Conservation (phyloP, 108 stramenopile genomes). For the Skeletonema costatum region DNA sequence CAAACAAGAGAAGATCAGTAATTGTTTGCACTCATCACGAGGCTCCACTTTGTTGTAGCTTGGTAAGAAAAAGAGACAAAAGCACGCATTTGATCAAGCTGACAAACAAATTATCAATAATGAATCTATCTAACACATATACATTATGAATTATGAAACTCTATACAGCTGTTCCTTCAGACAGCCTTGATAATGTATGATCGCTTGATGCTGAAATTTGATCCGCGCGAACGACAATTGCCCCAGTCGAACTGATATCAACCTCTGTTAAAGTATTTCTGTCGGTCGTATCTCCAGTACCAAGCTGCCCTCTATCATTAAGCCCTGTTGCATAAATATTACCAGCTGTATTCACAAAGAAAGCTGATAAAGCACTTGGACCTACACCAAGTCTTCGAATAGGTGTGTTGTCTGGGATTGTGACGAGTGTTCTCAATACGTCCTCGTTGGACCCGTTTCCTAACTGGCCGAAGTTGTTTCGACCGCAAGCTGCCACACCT, state of each 20-base stretch:
- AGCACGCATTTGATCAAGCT: too few relatives aligned
- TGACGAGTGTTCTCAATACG: slow-evolving; percentile 26
- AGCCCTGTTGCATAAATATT: slow-evolving; percentile 24
- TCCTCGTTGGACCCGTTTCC: slow-evolving; percentile 42
- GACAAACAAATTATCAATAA: too few relatives aligned
- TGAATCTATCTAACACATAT: background rate
- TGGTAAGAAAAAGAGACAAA: too few relatives aligned
- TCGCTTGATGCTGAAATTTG: slow-evolving; percentile 36
- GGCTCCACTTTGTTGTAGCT: too few relatives aligned
- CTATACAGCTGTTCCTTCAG: background rate
- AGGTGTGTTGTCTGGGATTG: slow-evolving; percentile 15
- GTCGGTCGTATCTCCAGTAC: slow-evolving; percentile 30
- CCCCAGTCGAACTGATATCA: background rate
- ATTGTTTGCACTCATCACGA: too few relatives aligned
- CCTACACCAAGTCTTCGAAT: slow-evolving; percentile 27
- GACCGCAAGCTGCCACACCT: slow-evolving; percentile 61
- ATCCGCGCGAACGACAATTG: background rate
- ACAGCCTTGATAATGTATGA: slow-evolving; percentile 31
- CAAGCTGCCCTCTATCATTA: slow-evolving; percentile 46
- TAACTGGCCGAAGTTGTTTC: slow-evolving; percentile 51
- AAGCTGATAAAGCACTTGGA: slow-evolving; percentile 38
- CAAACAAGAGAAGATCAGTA: too few relatives aligned
- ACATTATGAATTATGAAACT: background rate
- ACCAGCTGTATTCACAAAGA: slow-evolving; percentile 31
- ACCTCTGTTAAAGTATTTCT: slow-evolving; percentile 35